Conservation (phyloP, 768 basidiomycete genomes). For the Lactarius trivialis region DNA sequence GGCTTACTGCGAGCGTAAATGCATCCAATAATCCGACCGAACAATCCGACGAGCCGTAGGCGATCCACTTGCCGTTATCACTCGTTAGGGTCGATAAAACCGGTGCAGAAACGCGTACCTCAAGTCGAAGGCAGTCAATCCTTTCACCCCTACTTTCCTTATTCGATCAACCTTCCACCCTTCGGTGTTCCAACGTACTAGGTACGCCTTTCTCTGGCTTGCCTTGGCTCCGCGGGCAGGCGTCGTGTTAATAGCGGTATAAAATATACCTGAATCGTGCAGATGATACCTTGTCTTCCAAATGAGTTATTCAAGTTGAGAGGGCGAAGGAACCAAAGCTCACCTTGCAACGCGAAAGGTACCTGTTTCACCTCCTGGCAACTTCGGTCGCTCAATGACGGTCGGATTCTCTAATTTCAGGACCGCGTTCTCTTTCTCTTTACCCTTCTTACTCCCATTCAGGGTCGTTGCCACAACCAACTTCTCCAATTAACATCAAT, state of each 20-base stretch:
- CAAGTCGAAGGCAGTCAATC: slow-evolving; percentile 81
- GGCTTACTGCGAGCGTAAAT: slow-evolving; percentile 57
- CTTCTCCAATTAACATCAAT: slow-evolving; percentile 32
- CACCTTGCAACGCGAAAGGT: slow-evolving; percentile 12
- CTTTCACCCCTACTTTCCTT: slow-evolving; percentile 70
- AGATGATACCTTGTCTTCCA: slow-evolving; percentile 49
- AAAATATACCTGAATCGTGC: slow-evolving; percentile 44
- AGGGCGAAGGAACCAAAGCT: not conserved
- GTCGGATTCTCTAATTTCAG: slow-evolving; percentile 15
- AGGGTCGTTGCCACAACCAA: slow-evolving; percentile 60
- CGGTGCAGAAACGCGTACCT: slow-evolving; percentile 46
- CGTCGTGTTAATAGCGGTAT: slow-evolving; percentile 65
- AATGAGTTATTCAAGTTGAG: slow-evolving; percentile 3
- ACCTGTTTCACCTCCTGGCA: slow-evolving; percentile 14
- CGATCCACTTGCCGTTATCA: slow-evolving; percentile 72
- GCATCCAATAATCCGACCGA: slow-evolving; percentile 82
- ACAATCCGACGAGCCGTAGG: slow-evolving; percentile 82
- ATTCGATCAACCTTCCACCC: slow-evolving; percentile 61
- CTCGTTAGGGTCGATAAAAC: slow-evolving; percentile 27
- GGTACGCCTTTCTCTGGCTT: slow-evolving; percentile 51
- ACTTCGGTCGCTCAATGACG: slow-evolving; percentile 16
- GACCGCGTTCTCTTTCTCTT: slow-evolving; percentile 33
- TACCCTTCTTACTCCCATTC: slow-evolving; percentile 37
- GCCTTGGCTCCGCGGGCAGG: slow-evolving; percentile 52
- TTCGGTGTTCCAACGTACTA: slow-evolving; percentile 67